A percentile compares a stretch with the other conserved stretches of the same genome.
phyloP scores from a whole-genome alignment of 2,329 filamentous ascomycete species.

The Penicillium sumatraense region DNA sequence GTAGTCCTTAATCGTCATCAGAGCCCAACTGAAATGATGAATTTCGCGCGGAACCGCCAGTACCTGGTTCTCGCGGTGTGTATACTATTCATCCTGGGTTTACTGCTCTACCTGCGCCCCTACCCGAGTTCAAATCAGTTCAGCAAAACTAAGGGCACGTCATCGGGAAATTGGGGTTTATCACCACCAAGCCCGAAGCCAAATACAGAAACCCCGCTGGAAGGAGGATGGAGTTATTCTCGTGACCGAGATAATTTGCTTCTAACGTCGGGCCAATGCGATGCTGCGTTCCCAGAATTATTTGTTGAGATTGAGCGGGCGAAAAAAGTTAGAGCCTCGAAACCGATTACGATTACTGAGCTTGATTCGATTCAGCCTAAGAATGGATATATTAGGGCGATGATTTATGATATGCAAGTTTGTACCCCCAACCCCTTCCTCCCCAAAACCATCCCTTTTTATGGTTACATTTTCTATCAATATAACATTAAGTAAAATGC shows the following conservation, averaged over 20 bases:
- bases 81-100: not conserved
- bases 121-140: too few species aligned
- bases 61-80: not conserved
- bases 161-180: too few species aligned
- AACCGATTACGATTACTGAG: conserved; percentile 18
- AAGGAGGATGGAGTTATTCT: conserved; percentile 14
- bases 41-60: not conserved
- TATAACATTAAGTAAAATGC: too few species aligned
- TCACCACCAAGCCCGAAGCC: too few species aligned
- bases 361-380: conserved; percentile 25
- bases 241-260: conserved; percentile 2
- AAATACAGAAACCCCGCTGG: too few species aligned
- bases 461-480: too few species aligned
- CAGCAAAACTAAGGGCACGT: too few species aligned
- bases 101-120: not conserved
- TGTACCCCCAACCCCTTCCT: too few species aligned
- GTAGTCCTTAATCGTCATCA: too few species aligned
- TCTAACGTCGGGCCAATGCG: conserved; percentile 1
- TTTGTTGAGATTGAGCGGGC: conserved; percentile 33
- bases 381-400: conserved; percentile 32
- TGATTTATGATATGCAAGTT: conserved; percentile 26
- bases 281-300: conserved; percentile 28
- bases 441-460: too few species aligned
- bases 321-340: conserved; percentile 18
- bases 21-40: not conserved